A percentile compares a stretch with the other conserved stretches of the same genome.
Evolutionary conservation across 768 basidiomycete genomes (phyloP).

Genomic region (Lentinula sp.): DNA sequence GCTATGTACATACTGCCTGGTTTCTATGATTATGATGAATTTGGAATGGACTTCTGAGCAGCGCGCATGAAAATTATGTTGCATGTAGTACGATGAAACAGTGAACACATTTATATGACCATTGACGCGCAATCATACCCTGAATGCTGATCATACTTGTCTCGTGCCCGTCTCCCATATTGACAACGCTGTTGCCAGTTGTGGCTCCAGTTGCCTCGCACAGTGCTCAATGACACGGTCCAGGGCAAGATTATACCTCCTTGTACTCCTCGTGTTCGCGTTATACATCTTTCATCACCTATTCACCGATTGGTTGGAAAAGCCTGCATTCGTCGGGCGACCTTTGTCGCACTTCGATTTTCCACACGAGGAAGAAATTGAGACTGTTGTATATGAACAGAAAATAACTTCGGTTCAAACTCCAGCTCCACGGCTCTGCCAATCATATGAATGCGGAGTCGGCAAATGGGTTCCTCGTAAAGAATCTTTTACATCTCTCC

Average conservation of each 20-base stretch:
- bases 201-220: not conserved
- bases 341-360: not conserved
- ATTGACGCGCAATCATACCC: too few relatives aligned
- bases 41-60: too few relatives aligned
- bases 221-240: not conserved
- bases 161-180: too few relatives aligned
- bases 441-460: constrained; percentile 15
- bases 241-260: not conserved
- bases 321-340: not conserved
- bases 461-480: constrained; percentile 20
- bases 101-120: too few relatives aligned
- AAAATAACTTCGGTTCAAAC: not conserved
- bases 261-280: not conserved
- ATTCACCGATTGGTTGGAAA: not conserved
- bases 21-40: too few relatives aligned
- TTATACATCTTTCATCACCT: not conserved
- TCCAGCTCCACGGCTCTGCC: not conserved
- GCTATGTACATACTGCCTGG: too few relatives aligned
- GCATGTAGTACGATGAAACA: too few relatives aligned
- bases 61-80: too few relatives aligned
- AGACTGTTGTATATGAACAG: not conserved
- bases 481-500: constrained; percentile 16
- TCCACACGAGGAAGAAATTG: not conserved
- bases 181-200: too few relatives aligned
- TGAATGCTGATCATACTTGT: too few relatives aligned